Conservation (phyloP, 176 grass and related monocot genomes). For the Eremochloa ophiuroides region DNA sequence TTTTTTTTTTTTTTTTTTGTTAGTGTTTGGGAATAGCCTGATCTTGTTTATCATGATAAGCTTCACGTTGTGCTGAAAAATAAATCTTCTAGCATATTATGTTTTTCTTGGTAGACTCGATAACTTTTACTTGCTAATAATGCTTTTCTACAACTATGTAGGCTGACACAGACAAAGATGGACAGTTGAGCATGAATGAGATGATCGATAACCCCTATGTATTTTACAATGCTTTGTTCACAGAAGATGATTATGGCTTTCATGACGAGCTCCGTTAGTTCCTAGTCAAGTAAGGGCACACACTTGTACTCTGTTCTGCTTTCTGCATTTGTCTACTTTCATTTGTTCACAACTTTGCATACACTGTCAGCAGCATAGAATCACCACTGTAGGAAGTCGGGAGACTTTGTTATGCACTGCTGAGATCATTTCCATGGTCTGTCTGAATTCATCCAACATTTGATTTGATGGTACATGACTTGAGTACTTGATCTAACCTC, state of each 20-base stretch:
- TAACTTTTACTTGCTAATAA: slow-evolving; percentile 12
- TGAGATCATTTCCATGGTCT: not conserved
- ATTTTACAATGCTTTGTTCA: slow-evolving; percentile 87
- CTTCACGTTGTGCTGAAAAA: slow-evolving; percentile 19
- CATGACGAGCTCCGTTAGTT: slow-evolving; percentile 92
- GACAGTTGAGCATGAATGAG: slow-evolving; percentile 70
- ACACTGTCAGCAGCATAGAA: not conserved
- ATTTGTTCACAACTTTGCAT: not conserved
- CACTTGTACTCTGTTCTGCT: not conserved
- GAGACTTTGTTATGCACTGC: slow-evolving; percentile 4
- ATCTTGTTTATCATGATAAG: not conserved
- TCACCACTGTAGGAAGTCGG: not conserved
- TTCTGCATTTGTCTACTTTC: not conserved
- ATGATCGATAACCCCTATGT: slow-evolving; percentile 94
- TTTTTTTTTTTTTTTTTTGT: not conserved
- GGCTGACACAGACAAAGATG: slow-evolving; percentile 90
- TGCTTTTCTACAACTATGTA: slow-evolving; percentile 29
- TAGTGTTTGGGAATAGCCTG: slow-evolving; percentile 2
- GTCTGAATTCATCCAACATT: not conserved
- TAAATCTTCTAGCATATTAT: not conserved
- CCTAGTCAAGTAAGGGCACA: slow-evolving; percentile 2
- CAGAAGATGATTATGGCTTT: slow-evolving; percentile 69
- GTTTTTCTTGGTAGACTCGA: not conserved
- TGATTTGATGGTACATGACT: slow-evolving; percentile 19
- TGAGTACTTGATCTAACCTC: not conserved